These are phyloP conservation scores for Craspedostauros australis DNA, from an alignment of 108 stramenopile species.

Conservation along the genomic window DNA sequence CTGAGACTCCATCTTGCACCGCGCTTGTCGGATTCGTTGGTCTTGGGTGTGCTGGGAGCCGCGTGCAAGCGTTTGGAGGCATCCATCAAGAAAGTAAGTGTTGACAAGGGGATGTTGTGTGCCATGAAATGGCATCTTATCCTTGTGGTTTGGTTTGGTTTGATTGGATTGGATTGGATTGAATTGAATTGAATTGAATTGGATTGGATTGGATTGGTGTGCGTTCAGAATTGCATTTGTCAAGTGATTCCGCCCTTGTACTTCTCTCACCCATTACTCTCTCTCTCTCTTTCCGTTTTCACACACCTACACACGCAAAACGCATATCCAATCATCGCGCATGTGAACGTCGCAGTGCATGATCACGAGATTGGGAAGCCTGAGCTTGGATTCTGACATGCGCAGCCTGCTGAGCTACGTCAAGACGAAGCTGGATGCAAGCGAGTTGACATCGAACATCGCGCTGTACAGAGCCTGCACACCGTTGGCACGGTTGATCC, in stretches of 20 bases:
- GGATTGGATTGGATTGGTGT: background rate
- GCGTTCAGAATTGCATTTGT: background rate
- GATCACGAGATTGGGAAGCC: constrained; percentile 72
- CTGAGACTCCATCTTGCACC: constrained; percentile 60
- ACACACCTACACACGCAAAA: too few relatives aligned
- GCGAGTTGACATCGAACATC: constrained; percentile 54
- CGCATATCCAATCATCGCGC: too few relatives aligned
- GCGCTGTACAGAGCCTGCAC: constrained; percentile 56
- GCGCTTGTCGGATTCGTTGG: constrained; percentile 51
- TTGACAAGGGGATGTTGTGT: background rate
- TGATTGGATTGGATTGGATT: background rate
- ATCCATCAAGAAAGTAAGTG: constrained; percentile 60
- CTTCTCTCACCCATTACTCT: background rate
- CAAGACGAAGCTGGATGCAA: constrained; percentile 57
- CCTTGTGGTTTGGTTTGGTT: background rate
- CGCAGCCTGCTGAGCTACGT: constrained; percentile 66
- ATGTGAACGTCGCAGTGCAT: constrained; percentile 28
- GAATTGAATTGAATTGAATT: background rate
- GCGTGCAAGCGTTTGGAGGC: constrained; percentile 70
- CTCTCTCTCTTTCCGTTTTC: background rate
- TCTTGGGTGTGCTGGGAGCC: constrained; percentile 61
- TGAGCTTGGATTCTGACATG: constrained; percentile 78
- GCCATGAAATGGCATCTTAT: background rate
- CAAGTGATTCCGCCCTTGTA: background rate
- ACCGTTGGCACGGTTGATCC: constrained; percentile 64